Evolutionary conservation across 768 basidiomycete genomes (phyloP).

Genomic region (Amanita inopinata): DNA sequence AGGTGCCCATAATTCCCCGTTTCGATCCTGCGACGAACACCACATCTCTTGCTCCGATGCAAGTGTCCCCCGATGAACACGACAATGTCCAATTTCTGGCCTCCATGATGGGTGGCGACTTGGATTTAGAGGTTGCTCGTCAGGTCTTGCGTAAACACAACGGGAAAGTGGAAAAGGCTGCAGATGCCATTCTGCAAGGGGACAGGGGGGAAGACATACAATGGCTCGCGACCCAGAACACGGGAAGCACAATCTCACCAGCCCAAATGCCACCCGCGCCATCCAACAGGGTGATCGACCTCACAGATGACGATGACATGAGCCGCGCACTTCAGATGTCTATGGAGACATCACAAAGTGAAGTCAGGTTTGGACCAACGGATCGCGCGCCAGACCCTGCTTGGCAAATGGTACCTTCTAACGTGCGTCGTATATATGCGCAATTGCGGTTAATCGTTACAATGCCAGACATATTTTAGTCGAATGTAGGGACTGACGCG

Average conservation of each 20-base stretch:
- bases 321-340: conserved; percentile 45
- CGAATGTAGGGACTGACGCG: conserved; percentile 21
- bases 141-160: conserved; percentile 52
- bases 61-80: conserved; percentile 19
- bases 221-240: conserved; percentile 15
- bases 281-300: conserved; percentile 39
- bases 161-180: conserved; percentile 48
- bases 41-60: conserved; percentile 12
- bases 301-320: conserved; percentile 50
- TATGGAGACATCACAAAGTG: conserved; percentile 30
- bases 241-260: conserved; percentile 15
- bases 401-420: conserved; percentile 64
- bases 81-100: conserved; percentile 25
- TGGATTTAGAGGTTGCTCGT: conserved; percentile 37
- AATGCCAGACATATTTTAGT: conserved; percentile 21
- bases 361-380: conserved; percentile 45
- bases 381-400: conserved; percentile 52
- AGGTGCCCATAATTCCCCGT: too few relatives aligned
- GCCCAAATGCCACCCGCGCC: conserved; percentile 17
- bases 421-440: conserved; percentile 39
- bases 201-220: conserved; percentile 30
- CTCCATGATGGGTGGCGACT: conserved; percentile 23
- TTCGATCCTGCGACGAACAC: neutral
- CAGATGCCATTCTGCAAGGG: conserved; percentile 42
- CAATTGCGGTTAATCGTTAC: too few relatives aligned